Evolutionary conservation across 1,139 yeast species (phyloP).

Genomic region (Magnusiomyces paraingens): DNA sequence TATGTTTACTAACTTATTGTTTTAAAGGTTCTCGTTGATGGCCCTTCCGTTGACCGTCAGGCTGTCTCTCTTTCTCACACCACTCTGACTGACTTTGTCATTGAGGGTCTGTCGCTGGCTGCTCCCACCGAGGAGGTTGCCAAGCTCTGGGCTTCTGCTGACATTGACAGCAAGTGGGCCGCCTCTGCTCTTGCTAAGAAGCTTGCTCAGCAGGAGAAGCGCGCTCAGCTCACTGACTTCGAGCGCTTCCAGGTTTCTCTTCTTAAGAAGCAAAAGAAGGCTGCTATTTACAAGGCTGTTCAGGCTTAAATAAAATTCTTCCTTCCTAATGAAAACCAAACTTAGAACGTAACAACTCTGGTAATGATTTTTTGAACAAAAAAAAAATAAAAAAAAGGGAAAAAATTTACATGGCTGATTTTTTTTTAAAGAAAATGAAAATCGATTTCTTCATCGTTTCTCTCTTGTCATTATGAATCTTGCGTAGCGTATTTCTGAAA

Average conservation of each 20-base stretch:
- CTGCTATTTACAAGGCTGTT: conserved; percentile 84
- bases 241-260: conserved; percentile 99
- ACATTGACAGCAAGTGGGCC: conserved; percentile 85
- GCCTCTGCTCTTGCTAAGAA: conserved; percentile 96
- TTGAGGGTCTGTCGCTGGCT: conserved; percentile 87
- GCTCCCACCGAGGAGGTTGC: conserved; percentile 77
- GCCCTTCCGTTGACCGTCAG: conserved; percentile 95
- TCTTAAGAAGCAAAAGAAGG: conserved; percentile 95
- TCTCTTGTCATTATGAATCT: no score
- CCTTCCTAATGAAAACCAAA: no score
- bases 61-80: conserved; percentile 79
- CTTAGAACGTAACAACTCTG: no score
- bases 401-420: no score
- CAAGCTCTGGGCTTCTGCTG: conserved; percentile 94
- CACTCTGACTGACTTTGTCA: conserved; percentile 87
- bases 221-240: conserved; percentile 89
- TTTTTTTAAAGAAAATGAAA: no score
- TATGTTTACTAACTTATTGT: conserved; percentile 3
- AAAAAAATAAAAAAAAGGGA: no score
- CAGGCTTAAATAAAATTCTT: conserved; percentile 55
- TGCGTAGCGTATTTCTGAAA: no score
- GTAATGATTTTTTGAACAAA: no score
- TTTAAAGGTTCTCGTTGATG: conserved; percentile 77
- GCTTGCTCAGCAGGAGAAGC: conserved; percentile 89
- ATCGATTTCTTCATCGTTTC: no score